Evolutionary conservation across 163 green algal genomes (phyloP).

Genomic region (Scenedesmus sp.): DNA sequence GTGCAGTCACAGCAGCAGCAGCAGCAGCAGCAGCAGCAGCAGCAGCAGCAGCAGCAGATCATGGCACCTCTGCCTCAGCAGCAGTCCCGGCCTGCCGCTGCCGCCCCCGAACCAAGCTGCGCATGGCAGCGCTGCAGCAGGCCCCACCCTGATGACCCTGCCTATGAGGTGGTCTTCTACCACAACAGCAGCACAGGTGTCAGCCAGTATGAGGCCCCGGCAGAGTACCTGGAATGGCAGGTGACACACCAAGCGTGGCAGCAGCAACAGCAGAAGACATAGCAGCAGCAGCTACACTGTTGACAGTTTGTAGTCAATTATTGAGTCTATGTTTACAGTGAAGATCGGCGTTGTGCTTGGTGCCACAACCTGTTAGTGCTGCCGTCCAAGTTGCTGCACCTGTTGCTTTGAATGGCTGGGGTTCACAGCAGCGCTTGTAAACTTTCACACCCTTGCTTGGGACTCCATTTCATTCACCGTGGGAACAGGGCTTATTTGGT

Average conservation of each 20-base stretch:
- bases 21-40: background rate
- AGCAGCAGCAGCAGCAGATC: background rate
- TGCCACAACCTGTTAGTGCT: too few species aligned
- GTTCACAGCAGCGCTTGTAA: background rate
- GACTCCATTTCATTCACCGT: too few species aligned
- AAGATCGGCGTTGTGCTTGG: too few species aligned
- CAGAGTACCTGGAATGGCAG: constrained; percentile 48
- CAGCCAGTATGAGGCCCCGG: constrained; percentile 68
- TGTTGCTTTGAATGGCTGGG: background rate
- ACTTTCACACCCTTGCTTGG: too few species aligned
- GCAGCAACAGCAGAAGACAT: background rate
- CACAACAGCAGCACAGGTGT: constrained; percentile 58
- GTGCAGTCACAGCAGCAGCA: constrained; percentile 21
- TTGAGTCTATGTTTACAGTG: too few species aligned
- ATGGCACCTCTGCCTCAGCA: background rate
- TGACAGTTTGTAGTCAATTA: too few species aligned
- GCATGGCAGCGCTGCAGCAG: constrained; percentile 57
- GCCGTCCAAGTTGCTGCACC: background rate
- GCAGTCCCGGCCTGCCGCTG: background rate
- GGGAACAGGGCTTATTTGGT: too few species aligned
- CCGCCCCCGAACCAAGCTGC: background rate
- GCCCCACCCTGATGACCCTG: constrained; percentile 55
- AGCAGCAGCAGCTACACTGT: background rate
- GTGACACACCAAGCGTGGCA: background rate
- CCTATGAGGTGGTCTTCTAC: constrained; percentile 60